A percentile compares a stretch with the other conserved stretches of the same genome.
These are phyloP conservation scores for Candida ponderosae DNA, from an alignment of 805 yeast genomes.

Conservation along the genomic window DNA sequence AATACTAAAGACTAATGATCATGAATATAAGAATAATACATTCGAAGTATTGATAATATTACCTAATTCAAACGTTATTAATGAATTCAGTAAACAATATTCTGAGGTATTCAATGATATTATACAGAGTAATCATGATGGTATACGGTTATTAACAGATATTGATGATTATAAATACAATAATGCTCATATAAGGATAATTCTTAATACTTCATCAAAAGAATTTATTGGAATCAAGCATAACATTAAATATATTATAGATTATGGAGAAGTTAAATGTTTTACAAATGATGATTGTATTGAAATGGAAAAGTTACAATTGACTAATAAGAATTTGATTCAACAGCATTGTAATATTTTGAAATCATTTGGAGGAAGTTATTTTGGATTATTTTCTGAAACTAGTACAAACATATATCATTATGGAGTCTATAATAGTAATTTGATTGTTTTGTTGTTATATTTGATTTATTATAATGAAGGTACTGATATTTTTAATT, in stretches of 20 bases:
- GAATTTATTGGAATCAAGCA: background rate
- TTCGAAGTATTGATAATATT: background rate
- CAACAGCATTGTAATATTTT: background rate
- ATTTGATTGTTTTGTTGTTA: background rate
- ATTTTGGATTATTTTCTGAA: background rate
- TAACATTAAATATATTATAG: background rate
- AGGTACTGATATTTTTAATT: background rate
- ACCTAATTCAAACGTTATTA: background rate
- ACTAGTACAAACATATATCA: background rate
- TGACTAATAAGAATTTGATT: background rate
- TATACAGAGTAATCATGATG: no score
- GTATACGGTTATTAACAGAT: background rate
- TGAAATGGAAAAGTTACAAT: background rate
- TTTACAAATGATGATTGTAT: background rate
- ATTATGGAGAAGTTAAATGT: background rate
- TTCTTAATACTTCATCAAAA: background rate
- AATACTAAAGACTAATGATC: background rate
- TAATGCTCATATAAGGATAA: background rate
- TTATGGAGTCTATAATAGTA: background rate
- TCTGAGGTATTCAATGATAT: background rate
- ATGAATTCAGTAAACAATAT: background rate
- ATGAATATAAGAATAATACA: background rate
- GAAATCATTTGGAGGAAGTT: background rate
- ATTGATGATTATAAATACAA: background rate
- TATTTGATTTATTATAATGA: background rate